Percentiles rank a stretch among this genome's conserved stretches.
Conservation (phyloP, 2,329 filamentous ascomycete genomes). For the Claviceps humidiphila region DNA sequence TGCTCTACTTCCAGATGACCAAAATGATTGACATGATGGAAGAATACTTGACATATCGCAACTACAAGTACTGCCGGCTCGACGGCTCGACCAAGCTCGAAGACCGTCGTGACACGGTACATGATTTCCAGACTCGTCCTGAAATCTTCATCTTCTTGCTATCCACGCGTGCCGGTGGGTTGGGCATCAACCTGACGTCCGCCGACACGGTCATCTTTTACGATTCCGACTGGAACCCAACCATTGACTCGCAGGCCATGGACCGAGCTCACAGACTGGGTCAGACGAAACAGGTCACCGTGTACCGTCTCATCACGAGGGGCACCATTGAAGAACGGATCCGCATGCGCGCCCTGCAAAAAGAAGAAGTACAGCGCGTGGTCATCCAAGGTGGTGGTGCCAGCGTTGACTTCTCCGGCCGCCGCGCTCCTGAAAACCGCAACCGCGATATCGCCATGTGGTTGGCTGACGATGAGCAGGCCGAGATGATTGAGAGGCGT, state of each 20-base stretch:
- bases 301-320: constrained; percentile 92
- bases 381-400: constrained; percentile 87
- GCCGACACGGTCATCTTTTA: constrained; percentile 99
- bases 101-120: constrained; percentile 88
- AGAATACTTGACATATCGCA: constrained; percentile 95
- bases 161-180: constrained; percentile 88
- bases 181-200: constrained; percentile 93
- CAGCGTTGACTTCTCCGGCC: constrained; percentile 92
- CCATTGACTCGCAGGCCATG: constrained; percentile 98
- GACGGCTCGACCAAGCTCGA: constrained; percentile 96
- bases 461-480: constrained; percentile 95
- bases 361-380: constrained; percentile 96
- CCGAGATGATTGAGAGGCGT: constrained; percentile 81
- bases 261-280: constrained; percentile 95
- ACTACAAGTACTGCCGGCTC: constrained; percentile 95
- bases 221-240: constrained; percentile 98
- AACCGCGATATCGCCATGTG: constrained; percentile 98
- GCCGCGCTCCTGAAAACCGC: constrained; percentile 73
- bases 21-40: constrained; percentile 99
- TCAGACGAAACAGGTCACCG: constrained; percentile 89
- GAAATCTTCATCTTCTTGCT: constrained; percentile 97
- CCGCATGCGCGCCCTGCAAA: constrained; percentile 89
- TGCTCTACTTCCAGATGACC: constrained; percentile 99
- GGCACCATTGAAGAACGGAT: constrained; percentile 98
- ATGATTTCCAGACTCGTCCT: constrained; percentile 87